Evolutionary conservation across 164 flowering plant genomes (phyloP).

Genomic region (Liriodendron chinense): DNA sequence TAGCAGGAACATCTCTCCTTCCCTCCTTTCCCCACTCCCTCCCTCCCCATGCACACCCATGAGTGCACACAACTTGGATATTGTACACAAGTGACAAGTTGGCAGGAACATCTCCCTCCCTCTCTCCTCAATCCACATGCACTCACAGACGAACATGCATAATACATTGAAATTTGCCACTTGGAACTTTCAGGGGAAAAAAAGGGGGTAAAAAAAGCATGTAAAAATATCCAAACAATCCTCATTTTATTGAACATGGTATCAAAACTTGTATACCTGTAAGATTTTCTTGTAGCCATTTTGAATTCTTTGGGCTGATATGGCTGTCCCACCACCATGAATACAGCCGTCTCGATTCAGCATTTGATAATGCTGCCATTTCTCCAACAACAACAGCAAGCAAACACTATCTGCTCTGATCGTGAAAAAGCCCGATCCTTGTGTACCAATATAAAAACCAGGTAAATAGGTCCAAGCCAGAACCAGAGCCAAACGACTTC

Average conservation of each 20-base stretch:
- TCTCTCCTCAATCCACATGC: not conserved
- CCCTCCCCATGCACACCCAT: too few species aligned
- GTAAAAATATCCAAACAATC: not conserved
- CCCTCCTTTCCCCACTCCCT: too few species aligned
- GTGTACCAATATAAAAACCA: constrained; percentile 8
- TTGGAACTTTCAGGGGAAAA: not conserved
- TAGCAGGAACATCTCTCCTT: too few species aligned
- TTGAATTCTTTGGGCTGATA: constrained; percentile 93
- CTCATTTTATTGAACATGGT: not conserved
- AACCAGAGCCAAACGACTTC: not conserved
- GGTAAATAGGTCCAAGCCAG: constrained; percentile 14
- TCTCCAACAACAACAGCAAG: constrained; percentile 23
- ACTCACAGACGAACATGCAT: not conserved
- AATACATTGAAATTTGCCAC: not conserved
- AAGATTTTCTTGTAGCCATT: constrained; percentile 93
- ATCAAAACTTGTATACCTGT: constrained; percentile 19
- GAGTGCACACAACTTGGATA: too few species aligned
- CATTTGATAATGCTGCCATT: constrained; percentile 48
- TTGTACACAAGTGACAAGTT: too few species aligned
- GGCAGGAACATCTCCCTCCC: too few species aligned
- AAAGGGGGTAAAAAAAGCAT: too few species aligned
- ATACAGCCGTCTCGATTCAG: constrained; percentile 53
- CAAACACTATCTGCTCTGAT: constrained; percentile 7
- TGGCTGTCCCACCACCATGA: constrained; percentile 99
- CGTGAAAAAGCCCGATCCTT: constrained; percentile 1